Evolutionary conservation across 2,329 filamentous ascomycete species (phyloP), one percentile per base, ranked within the genome.

Genomic region (Tothia fuscella): DNA sequence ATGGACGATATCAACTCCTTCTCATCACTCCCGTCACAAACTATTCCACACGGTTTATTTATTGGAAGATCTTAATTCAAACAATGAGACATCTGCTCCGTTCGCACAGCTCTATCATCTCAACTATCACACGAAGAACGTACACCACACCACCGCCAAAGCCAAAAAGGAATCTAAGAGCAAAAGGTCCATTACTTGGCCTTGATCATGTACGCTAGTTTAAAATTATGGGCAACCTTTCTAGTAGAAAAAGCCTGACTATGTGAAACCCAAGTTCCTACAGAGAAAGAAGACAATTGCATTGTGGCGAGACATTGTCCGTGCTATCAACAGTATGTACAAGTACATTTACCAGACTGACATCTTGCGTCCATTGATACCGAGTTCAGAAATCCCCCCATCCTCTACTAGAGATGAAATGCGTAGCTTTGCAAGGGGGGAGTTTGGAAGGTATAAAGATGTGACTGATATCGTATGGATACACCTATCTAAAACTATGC

Each of bases 221-320:
- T 3, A 6, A 16, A 25, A n/a, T 16, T 5, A 7, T 9, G 6
- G 9, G 12, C 9, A 16, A 14, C 9, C 4, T 4, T n/a, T 3
- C 20, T 10, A 31, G 22, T 31, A 30, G 26, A 19, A 3, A 9
- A 10, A 19, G 14, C 25, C 3, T 10, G 16, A n/a, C n/a, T n/a
- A n/a, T n/a, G n/a, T 17, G 12, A 2, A 10, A 9, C 19, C 3
- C 26, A 47, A 70, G 62, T 72, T 72, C 53, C 57, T 72, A 20
- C 65, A 71, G 46, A 58, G 66, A 39, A 60, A 65, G 42, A 61
- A 64, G 35, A 66, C 60, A 6, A 49, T 72, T 7, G 54, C 60
- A 6, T 48, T 71, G 30, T 72, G 66, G 64, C 60, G 63, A 31
- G 59, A 67, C 4, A 68, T 70, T 25, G 49, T 68, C 4, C 58